Evolutionary conservation across 129 eudicot species (phyloP).

Genomic region (Escallonia rubra): DNA sequence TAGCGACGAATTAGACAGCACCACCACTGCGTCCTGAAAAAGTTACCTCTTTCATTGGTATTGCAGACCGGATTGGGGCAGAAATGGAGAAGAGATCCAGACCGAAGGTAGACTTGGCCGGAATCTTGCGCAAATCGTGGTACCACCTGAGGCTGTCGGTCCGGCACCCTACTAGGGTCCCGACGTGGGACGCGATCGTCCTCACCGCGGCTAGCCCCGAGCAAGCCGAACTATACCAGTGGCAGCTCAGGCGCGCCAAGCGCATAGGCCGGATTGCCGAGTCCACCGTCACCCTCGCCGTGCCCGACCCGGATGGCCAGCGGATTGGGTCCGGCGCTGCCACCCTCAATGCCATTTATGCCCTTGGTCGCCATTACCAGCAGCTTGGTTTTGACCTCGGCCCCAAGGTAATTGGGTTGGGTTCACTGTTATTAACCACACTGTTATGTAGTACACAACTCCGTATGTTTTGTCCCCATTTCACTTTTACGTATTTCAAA

Average conservation of each 20-base stretch:
- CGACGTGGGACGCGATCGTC: conserved; percentile 91
- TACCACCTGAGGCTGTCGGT: conserved; percentile 70
- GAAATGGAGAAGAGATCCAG: conserved; percentile 22
- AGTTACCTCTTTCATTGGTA: too few species aligned
- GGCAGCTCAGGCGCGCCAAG: conserved; percentile 83
- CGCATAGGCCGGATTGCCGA: conserved; percentile 74
- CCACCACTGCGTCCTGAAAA: too few species aligned
- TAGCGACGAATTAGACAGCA: too few species aligned
- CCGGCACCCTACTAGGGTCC: conserved; percentile 71
- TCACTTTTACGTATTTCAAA: too few species aligned
- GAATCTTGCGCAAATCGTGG: conserved; percentile 71
- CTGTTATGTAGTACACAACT: too few species aligned
- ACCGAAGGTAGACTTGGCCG: conserved; percentile 35
- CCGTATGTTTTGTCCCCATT: too few species aligned
- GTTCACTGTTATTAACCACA: too few species aligned
- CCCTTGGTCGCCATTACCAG: conserved; percentile 48
- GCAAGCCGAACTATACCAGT: conserved; percentile 77
- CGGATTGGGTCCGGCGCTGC: conserved; percentile 99
- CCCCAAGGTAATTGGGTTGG: conserved; percentile 18
- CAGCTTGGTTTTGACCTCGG: conserved; percentile 3
- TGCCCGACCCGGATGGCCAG: conserved; percentile 77
- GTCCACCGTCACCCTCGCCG: conserved; percentile 78
- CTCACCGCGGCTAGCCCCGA: conserved; percentile 95
- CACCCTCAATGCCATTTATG: conserved; percentile 66
- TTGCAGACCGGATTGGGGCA: too few species aligned